These are phyloP conservation scores for Lonicera japonica DNA, from an alignment of 129 eudicot species.

Conservation along the genomic window DNA sequence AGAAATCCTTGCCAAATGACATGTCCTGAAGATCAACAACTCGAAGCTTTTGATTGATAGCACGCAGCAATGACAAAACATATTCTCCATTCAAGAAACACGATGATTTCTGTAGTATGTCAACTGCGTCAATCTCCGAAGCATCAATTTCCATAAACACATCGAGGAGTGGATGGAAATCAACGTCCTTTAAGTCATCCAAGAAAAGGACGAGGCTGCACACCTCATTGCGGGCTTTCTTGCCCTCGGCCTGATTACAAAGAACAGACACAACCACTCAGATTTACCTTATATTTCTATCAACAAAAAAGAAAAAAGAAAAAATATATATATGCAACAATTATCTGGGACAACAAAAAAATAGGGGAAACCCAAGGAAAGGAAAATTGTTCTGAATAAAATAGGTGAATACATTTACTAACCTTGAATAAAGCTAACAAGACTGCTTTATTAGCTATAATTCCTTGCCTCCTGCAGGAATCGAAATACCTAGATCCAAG, in stretches of 20 bases:
- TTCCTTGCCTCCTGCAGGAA: slow-evolving; percentile 49
- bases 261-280: slow-evolving; percentile 2
- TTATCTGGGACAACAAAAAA: too few relatives aligned
- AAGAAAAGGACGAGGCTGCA: slow-evolving; percentile 43
- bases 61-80: slow-evolving; percentile 58
- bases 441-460: slow-evolving; percentile 51
- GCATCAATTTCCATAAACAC: slow-evolving; percentile 39
- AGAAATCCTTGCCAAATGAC: slow-evolving; percentile 68
- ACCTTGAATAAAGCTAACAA: slow-evolving; percentile 67
- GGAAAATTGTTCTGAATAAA: background rate
- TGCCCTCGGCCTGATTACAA: slow-evolving; percentile 56
- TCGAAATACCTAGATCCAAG: slow-evolving; percentile 59
- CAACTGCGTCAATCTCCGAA: slow-evolving; percentile 83
- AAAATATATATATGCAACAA: background rate
- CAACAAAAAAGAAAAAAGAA: background rate
- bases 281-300: background rate
- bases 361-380: too few relatives aligned
- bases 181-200: slow-evolving; percentile 66
- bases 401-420: background rate
- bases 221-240: slow-evolving; percentile 46
- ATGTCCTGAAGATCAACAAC: slow-evolving; percentile 70
- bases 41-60: slow-evolving; percentile 61
- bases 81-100: slow-evolving; percentile 63
- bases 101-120: slow-evolving; percentile 64
- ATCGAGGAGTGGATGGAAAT: slow-evolving; percentile 56